phyloP scores from a whole-genome alignment of 805 yeast species.

The Yarrowia bubula region DNA sequence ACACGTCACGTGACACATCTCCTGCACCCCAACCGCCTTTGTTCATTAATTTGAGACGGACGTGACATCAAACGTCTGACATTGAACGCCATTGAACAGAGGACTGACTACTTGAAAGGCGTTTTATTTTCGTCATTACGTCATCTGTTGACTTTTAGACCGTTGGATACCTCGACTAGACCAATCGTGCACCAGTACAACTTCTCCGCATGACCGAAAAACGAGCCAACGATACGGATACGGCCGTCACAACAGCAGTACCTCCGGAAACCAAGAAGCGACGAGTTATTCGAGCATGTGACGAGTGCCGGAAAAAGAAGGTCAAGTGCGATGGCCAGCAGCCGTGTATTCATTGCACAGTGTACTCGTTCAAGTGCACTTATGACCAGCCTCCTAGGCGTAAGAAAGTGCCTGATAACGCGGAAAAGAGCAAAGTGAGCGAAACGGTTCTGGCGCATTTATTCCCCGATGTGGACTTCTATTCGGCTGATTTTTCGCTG shows the following conservation, averaged over 20 bases:
- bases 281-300: constrained; percentile 85
- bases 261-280: constrained; percentile 27
- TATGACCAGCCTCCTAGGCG: constrained; percentile 67
- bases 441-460: constrained; percentile 41
- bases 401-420: constrained; percentile 32
- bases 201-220: not conserved
- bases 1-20: no score
- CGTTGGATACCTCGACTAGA: constrained; percentile 9
- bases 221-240: not conserved
- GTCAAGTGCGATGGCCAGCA: constrained; percentile 70
- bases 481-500: constrained; percentile 38
- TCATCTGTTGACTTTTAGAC: not conserved
- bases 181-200: not conserved
- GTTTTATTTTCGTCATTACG: no score
- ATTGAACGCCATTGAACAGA: no score
- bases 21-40: no score
- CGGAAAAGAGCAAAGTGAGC: constrained; percentile 42
- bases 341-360: constrained; percentile 83
- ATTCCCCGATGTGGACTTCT: constrained; percentile 45
- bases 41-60: no score
- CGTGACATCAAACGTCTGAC: no score
- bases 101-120: no score
- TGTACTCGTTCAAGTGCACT: constrained; percentile 79
- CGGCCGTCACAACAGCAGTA: not conserved
- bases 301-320: constrained; percentile 37